Conservation (phyloP, 1,139 yeast genomes). For the Saccharomyces hybrid region DNA sequence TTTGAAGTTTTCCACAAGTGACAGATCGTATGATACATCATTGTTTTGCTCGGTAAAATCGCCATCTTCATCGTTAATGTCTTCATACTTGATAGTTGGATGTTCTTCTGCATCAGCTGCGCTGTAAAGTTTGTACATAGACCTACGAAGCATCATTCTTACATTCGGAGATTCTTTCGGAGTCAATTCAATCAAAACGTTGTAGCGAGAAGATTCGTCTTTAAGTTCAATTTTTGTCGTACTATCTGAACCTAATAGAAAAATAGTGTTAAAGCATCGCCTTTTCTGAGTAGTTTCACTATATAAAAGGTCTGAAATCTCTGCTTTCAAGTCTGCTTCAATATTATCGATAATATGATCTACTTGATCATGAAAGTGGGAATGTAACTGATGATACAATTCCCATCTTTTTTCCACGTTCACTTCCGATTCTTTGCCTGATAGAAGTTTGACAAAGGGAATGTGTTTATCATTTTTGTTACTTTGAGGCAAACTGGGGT, state of each 20-base stretch:
- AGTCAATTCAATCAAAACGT: constrained; percentile 25
- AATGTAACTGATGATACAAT: constrained; percentile 29
- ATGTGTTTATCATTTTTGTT: constrained; percentile 11
- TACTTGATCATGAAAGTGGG: constrained; percentile 29
- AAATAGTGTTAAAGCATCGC: constrained; percentile 24
- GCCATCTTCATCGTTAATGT: constrained; percentile 3
- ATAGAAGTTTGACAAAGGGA: constrained; percentile 36
- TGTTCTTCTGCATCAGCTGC: constrained; percentile 19
- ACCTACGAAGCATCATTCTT: constrained; percentile 31
- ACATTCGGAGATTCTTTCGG: constrained; percentile 33
- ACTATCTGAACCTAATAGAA: constrained; percentile 31
- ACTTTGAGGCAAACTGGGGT: constrained; percentile 11
- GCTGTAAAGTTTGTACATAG: constrained; percentile 29
- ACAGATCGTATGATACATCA: constrained; percentile 27
- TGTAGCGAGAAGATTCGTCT: constrained; percentile 11
- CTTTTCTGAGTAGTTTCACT: constrained; percentile 7
- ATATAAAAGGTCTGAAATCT: constrained; percentile 22
- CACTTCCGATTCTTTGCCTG: constrained; percentile 33
- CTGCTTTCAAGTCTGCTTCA: constrained; percentile 23
- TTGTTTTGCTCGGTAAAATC: constrained; percentile 5
- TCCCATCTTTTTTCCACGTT: constrained; percentile 33
- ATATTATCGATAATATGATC: constrained; percentile 25
- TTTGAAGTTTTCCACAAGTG: constrained; percentile 28
- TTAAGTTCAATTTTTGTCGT: constrained; percentile 23
- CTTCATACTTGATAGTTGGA: constrained; percentile 6